Evolutionary conservation across 176 grass and related monocot genomes (phyloP).

Genomic region (Zoysia japonica): DNA sequence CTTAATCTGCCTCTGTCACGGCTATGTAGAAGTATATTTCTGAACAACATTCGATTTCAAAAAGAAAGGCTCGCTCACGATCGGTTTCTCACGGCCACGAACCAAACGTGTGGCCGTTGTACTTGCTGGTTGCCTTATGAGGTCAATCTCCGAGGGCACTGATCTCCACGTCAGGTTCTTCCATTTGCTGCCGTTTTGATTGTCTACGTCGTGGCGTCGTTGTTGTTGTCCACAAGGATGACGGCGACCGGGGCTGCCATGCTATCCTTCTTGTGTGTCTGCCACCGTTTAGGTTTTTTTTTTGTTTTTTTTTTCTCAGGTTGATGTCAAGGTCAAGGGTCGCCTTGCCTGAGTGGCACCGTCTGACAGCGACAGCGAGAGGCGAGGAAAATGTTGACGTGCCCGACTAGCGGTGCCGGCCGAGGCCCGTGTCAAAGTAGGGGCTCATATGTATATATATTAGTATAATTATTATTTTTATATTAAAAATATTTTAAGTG

Average conservation of each 20-base stretch:
- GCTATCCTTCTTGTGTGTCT: slow-evolving; percentile 14
- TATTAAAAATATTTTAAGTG: too few species aligned
- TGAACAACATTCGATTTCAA: too few species aligned
- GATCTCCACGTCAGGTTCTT: slow-evolving; percentile 19
- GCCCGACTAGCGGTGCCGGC: too few species aligned
- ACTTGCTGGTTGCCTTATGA: background rate
- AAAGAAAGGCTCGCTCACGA: too few species aligned
- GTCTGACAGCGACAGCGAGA: slow-evolving; percentile 16
- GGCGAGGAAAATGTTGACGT: background rate
- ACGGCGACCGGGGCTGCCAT: background rate
- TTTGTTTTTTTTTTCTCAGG: background rate
- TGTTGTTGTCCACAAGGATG: slow-evolving; percentile 10
- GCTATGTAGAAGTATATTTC: too few species aligned
- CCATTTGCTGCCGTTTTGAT: background rate
- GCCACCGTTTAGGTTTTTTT: background rate
- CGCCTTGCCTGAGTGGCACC: background rate
- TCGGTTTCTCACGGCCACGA: background rate
- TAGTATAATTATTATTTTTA: too few species aligned
- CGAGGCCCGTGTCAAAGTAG: too few species aligned
- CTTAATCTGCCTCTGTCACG: too few species aligned
- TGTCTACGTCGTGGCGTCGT: background rate
- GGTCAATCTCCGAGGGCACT: background rate
- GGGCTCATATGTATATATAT: too few species aligned
- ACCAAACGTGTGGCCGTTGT: background rate
- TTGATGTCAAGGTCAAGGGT: background rate